These are phyloP conservation scores for Narthecium ossifragum DNA, from an alignment of 106 monocot genomes.

Conservation along the genomic window DNA sequence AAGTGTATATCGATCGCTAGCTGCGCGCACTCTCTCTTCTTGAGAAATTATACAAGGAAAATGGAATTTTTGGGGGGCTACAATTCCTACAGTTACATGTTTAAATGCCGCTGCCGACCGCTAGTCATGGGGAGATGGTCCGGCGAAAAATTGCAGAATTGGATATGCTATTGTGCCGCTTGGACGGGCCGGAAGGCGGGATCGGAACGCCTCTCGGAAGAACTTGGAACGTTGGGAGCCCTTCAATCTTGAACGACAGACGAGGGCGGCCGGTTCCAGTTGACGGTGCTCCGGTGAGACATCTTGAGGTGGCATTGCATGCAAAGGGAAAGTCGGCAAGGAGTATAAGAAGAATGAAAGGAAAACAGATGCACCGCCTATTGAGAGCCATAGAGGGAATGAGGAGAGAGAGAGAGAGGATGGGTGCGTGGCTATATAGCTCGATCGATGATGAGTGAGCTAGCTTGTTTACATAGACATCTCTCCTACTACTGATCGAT, in stretches of 20 bases:
- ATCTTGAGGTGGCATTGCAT: slow-evolving; percentile 1
- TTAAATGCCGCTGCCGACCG: too few species aligned
- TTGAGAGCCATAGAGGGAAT: neutral
- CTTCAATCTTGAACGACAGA: neutral
- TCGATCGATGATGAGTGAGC: too few species aligned
- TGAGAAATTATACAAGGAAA: too few species aligned
- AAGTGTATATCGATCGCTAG: too few species aligned
- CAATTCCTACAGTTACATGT: too few species aligned
- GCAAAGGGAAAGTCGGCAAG: neutral
- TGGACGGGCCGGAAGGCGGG: slow-evolving; percentile 17
- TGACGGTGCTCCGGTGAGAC: neutral
- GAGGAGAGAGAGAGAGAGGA: neutral
- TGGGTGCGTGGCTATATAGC: too few species aligned
- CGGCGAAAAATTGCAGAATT: too few species aligned
- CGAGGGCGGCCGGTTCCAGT: too few species aligned
- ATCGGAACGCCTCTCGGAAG: slow-evolving; percentile 5
- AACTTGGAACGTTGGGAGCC: neutral
- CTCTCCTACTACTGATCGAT: too few species aligned
- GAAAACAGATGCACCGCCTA: neutral
- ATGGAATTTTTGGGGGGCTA: too few species aligned
- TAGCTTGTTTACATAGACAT: too few species aligned
- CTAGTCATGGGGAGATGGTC: neutral
- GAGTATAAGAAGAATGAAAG: neutral
- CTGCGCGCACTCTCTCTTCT: too few species aligned
- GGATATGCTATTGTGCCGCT: slow-evolving; percentile 18